phyloP scores from a whole-genome alignment of 1,139 yeast species.

The Magnusiomyces magnusii region DNA sequence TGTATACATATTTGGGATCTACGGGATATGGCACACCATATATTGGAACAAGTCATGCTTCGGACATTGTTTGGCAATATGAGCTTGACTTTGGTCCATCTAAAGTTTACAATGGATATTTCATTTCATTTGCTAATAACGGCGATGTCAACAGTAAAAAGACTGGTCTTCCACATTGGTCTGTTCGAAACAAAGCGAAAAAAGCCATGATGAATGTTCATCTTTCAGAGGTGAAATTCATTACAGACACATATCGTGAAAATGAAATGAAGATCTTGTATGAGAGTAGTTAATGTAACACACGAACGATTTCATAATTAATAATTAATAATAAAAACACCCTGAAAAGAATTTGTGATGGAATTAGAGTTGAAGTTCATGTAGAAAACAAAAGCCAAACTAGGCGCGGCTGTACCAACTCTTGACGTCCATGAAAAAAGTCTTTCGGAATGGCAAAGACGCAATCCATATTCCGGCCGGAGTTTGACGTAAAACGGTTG shows the following conservation, averaged over 20 bases:
- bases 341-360: too few species aligned
- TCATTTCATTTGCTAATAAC: slow-evolving; percentile 18
- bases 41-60: slow-evolving; percentile 7
- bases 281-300: background rate
- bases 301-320: too few species aligned
- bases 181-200: background rate
- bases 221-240: background rate
- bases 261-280: background rate
- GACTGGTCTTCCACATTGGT: background rate
- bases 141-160: slow-evolving; percentile 14
- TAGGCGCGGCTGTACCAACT: too few species aligned
- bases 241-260: background rate
- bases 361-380: too few species aligned
- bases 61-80: slow-evolving; percentile 7
- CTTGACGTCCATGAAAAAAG: too few species aligned
- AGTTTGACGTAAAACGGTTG: too few species aligned
- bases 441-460: too few species aligned
- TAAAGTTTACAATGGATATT: slow-evolving; percentile 17
- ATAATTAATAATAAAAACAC: too few species aligned
- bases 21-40: slow-evolving; percentile 5
- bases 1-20: slow-evolving; percentile 1
- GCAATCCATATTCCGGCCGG: too few species aligned
- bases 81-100: slow-evolving; percentile 5
- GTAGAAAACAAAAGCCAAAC: too few species aligned
- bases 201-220: background rate